Evolutionary conservation across 768 basidiomycete genomes (phyloP), one percentile per base, ranked within the genome.

Genomic region (Lentinula edodes): DNA sequence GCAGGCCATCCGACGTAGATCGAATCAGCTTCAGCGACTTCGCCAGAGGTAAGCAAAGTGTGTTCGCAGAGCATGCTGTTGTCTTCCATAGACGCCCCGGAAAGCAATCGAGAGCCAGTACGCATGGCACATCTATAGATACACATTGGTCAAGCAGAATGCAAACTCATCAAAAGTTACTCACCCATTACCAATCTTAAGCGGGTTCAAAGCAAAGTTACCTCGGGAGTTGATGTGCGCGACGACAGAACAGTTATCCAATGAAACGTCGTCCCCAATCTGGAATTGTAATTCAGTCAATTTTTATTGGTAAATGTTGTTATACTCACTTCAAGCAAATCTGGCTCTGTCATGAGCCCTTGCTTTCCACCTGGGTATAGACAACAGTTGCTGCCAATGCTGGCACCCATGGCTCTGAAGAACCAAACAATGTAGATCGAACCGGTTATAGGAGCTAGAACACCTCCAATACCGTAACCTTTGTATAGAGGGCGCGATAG

Each of bases 1-100:
- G 73, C 80, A 32, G 80, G 80, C 80, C 80, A 81, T 8, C 80
- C 79, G 23, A 70, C 72, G 62, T 81, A 81, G 34, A 71, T 69
- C 7, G 63, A 64, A 18, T 74, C 76, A 1, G 71, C 64, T 63
- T 80, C 77, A 2, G 79, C 78, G 46, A 78, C 72, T 54, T 81
- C 80, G 2, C 80, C 80, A 2, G 80, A 80, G 1, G 78, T 75
- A 28, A 80, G 66, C 5, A 81, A 73, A 1, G 79, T 78, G 61
- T 81, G 80, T 66, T 81, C 80, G 64, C 71, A 75, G 6, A 81
- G 77, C 76, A 80, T 78, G 63, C 76, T 78, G 66, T 71, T 71
- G 61, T 77, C 74, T 67, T 81, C 80, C 80, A 81, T 81, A 10
- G 79, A 78, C 10, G 80, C 80, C 6, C 80, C 80, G 6, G 79